Evolutionary conservation across 1,139 yeast species (phyloP).

Genomic region (Geotrichum reessii): DNA sequence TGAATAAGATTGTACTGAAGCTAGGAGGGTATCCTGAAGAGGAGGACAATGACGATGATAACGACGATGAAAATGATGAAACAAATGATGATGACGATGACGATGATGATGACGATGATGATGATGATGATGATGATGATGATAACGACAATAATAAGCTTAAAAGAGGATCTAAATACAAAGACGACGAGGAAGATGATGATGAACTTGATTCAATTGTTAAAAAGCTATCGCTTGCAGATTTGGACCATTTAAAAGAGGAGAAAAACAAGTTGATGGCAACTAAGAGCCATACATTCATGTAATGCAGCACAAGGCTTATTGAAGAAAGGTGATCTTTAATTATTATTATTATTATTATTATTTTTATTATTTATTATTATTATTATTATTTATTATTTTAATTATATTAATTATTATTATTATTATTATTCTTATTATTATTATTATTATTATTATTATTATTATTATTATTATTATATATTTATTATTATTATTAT

Average conservation of each 20-base stretch:
- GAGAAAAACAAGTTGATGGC: conserved; percentile 2
- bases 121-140: conserved; percentile 7
- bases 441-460: too few species aligned
- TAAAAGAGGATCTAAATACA: not conserved
- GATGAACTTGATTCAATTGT: conserved; percentile 19
- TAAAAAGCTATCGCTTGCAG: conserved; percentile 21
- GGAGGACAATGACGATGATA: conserved; percentile 63
- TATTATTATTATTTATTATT: too few species aligned
- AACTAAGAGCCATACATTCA: conserved; percentile 6
- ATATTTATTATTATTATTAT: too few species aligned
- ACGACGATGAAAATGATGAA: conserved; percentile 46
- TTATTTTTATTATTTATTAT: too few species aligned
- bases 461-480: too few species aligned
- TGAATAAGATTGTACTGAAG: conserved; percentile 72
- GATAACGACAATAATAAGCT: not conserved
- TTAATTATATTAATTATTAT: too few species aligned
- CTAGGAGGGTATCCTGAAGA: conserved; percentile 90
- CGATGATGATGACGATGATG: conserved; percentile 30
- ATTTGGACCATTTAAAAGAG: conserved; percentile 16
- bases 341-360: too few species aligned
- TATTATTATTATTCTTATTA: too few species aligned
- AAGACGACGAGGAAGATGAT: conserved; percentile 19
- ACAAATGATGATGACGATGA: conserved; percentile 39
- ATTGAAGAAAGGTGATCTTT: too few species aligned
- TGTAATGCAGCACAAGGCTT: too few species aligned